Evolutionary conservation across 441 rosid genomes (phyloP).

Genomic region (Cnidoscolus chayamansa): DNA sequence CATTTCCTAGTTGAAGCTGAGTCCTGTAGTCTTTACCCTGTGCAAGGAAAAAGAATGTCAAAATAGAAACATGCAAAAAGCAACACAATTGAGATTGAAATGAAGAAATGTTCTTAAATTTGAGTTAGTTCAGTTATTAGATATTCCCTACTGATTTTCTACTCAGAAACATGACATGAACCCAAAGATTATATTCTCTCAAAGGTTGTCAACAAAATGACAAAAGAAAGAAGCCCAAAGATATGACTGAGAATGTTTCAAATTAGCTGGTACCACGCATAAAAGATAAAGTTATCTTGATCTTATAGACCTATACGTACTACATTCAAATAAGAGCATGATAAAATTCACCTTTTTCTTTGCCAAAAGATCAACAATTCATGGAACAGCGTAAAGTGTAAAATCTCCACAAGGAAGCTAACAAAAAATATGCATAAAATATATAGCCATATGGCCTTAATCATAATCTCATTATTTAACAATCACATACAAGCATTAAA

Average conservation of each 20-base stretch:
- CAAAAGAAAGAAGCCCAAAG: background rate
- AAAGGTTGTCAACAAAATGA: background rate
- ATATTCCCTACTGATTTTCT: background rate
- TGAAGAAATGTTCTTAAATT: background rate
- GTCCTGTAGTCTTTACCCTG: slow-evolving; percentile 85
- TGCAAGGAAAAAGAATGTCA: slow-evolving; percentile 13
- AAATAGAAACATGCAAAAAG: slow-evolving; percentile 3
- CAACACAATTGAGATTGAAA: background rate
- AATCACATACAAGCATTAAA: background rate
- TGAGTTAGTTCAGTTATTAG: background rate
- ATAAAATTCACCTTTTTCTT: background rate
- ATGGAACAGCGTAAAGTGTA: too few species aligned
- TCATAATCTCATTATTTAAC: background rate
- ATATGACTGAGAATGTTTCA: background rate
- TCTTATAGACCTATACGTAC: too few species aligned
- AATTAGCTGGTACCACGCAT: too few species aligned
- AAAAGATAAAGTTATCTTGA: too few species aligned
- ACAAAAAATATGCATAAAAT: too few species aligned
- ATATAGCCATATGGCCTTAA: too few species aligned
- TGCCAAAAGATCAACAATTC: too few species aligned
- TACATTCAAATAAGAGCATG: background rate
- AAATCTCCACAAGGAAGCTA: too few species aligned
- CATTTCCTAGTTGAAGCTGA: slow-evolving; percentile 81
- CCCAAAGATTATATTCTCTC: background rate
- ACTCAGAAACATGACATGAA: background rate